Percentiles rank a stretch among this genome's conserved stretches.
Evolutionary conservation across 202 grass and related monocot species (phyloP).

Genomic region (Carex arenaria): DNA sequence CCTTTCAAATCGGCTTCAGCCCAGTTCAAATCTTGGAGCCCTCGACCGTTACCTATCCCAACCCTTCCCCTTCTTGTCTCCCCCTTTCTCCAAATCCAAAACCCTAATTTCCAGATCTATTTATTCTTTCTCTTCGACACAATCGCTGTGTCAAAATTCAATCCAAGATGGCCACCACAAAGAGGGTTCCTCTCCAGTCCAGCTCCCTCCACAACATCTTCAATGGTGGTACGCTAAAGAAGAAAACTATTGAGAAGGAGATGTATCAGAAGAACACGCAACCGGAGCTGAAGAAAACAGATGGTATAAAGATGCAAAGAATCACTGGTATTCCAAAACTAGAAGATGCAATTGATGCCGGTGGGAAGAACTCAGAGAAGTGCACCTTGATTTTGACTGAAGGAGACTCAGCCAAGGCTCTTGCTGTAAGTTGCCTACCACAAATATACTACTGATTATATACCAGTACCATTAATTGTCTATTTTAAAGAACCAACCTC

Average conservation of each 20-base stretch:
- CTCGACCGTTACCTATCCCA: constrained; percentile 20
- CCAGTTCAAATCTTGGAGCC: constrained; percentile 29
- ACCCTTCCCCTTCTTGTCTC: neutral
- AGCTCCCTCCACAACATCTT: constrained; percentile 31
- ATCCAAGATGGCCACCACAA: constrained; percentile 13
- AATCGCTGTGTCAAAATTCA: neutral
- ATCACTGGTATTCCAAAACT: constrained; percentile 43
- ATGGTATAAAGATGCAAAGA: constrained; percentile 36
- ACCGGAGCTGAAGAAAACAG: constrained; percentile 37
- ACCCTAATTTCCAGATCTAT: constrained; percentile 8
- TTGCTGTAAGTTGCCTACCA: constrained; percentile 33
- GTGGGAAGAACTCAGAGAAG: constrained; percentile 37
- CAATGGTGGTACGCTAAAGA: neutral
- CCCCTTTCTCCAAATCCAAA: neutral
- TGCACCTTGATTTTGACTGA: constrained; percentile 50
- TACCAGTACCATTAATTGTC: neutral
- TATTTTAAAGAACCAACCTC: too few relatives aligned
- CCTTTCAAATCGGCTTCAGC: neutral
- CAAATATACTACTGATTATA: neutral
- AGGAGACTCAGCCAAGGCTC: constrained; percentile 49
- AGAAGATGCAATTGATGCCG: constrained; percentile 49
- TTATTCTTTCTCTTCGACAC: neutral
- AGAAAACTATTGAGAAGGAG: constrained; percentile 28
- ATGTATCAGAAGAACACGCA: constrained; percentile 17
- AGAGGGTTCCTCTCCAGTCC: constrained; percentile 32